Evolutionary conservation across 495 filamentous ascomycete genomes (phyloP).

Genomic region (Talaromyces ruber): DNA sequence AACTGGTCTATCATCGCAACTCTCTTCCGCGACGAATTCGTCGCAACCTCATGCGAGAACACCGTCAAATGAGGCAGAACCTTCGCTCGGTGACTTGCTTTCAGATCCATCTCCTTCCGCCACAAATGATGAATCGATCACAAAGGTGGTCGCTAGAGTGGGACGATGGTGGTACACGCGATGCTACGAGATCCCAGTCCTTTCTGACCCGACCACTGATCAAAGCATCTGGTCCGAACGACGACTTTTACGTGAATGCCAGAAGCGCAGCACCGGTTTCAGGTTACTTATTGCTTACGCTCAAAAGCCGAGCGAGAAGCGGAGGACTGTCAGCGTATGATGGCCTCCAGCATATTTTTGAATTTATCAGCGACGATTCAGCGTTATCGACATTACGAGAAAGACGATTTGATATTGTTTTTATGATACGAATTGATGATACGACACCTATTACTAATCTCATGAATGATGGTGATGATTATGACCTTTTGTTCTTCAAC

Average conservation of each 20-base stretch:
- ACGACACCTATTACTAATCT: background rate
- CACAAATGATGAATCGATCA: slow-evolving; percentile 68
- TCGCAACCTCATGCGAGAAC: slow-evolving; percentile 20
- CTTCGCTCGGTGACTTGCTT: slow-evolving; percentile 62
- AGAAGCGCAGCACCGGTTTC: slow-evolving; percentile 76
- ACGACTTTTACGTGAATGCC: slow-evolving; percentile 71
- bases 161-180: slow-evolving; percentile 94
- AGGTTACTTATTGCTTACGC: slow-evolving; percentile 88
- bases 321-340: slow-evolving; percentile 51
- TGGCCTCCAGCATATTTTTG: background rate
- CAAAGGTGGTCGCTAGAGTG: slow-evolving; percentile 84
- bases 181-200: slow-evolving; percentile 72
- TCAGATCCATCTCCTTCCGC: slow-evolving; percentile 46
- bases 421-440: background rate
- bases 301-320: slow-evolving; percentile 60
- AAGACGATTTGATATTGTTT: background rate
- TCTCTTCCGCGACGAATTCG: slow-evolving; percentile 15
- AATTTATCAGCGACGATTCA: background rate
- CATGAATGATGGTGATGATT: background rate
- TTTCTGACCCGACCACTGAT: slow-evolving; percentile 39
- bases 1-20: slow-evolving; percentile 18
- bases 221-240: slow-evolving; percentile 76
- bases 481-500: background rate
- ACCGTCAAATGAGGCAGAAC: slow-evolving; percentile 38
- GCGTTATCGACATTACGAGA: background rate